phyloP scores from a whole-genome alignment of 2,329 filamentous ascomycete genomes.

The Ceratocystis eucalypticola region DNA sequence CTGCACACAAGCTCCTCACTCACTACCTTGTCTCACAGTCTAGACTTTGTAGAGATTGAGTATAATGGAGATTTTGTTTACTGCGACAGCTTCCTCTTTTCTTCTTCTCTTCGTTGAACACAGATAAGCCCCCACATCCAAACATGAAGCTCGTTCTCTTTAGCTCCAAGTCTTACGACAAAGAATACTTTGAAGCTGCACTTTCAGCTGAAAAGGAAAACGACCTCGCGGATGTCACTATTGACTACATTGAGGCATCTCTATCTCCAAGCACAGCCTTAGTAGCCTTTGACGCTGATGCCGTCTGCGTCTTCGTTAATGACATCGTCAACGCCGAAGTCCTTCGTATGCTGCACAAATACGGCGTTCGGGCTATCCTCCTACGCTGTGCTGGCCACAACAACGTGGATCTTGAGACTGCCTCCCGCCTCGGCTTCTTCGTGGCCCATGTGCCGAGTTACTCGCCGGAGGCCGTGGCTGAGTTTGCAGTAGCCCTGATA shows the following conservation, averaged over 20 bases:
- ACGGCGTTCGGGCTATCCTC: conserved; percentile 44
- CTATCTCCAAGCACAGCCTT: conserved; percentile 42
- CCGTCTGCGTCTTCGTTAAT: conserved; percentile 57
- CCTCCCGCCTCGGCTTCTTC: conserved; percentile 41
- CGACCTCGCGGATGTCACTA: conserved; percentile 30
- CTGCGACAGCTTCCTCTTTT: not conserved
- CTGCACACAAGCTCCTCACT: not conserved
- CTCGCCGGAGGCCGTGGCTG: conserved; percentile 55
- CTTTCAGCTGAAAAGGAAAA: conserved; percentile 26
- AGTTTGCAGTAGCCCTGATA: conserved; percentile 54
- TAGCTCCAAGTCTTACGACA: conserved; percentile 51
- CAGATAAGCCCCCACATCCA: not conserved
- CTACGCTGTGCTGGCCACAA: conserved; percentile 57
- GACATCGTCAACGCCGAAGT: conserved; percentile 41
- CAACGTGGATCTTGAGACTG: conserved; percentile 47
- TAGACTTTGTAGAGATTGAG: too few species aligned
- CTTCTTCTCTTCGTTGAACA: not conserved
- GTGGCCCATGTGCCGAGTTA: conserved; percentile 56
- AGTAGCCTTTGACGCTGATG: conserved; percentile 39
- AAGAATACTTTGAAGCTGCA: conserved; percentile 37
- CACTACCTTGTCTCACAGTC: too few species aligned
- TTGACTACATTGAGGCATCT: conserved; percentile 45
- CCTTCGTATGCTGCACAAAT: conserved; percentile 35
- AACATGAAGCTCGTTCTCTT: conserved; percentile 49
- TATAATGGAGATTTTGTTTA: too few species aligned